These are phyloP conservation scores for Phaeotremella fagi DNA, from an alignment of 768 basidiomycete species.

Conservation along the genomic window DNA sequence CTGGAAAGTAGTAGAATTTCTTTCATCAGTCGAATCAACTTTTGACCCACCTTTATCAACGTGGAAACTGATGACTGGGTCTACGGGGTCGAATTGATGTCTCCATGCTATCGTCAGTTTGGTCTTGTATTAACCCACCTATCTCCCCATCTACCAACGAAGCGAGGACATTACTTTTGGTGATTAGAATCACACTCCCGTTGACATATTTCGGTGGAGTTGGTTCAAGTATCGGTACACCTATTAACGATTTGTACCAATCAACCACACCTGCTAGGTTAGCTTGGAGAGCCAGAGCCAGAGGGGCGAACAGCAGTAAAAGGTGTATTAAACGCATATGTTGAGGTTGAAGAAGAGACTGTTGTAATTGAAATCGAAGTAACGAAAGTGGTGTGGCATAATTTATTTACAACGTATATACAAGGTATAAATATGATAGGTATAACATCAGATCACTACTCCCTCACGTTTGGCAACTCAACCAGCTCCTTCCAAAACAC, in stretches of 20 bases:
- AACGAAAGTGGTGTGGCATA: background rate
- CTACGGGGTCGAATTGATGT: slow-evolving; percentile 65
- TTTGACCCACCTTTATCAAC: slow-evolving; percentile 56
- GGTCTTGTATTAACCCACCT: slow-evolving; percentile 53
- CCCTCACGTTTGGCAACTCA: background rate
- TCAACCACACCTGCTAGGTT: slow-evolving; percentile 56
- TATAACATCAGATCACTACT: background rate
- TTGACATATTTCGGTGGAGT: slow-evolving; percentile 53
- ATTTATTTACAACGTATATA: too few species aligned
- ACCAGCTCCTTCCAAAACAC: background rate
- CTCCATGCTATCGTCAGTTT: slow-evolving; percentile 62
- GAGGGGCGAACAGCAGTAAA: background rate
- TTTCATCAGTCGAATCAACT: slow-evolving; percentile 37
- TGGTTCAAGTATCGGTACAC: slow-evolving; percentile 61
- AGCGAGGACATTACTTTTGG: slow-evolving; percentile 67
- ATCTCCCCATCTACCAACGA: slow-evolving; percentile 68
- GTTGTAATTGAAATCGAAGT: background rate
- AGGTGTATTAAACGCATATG: background rate
- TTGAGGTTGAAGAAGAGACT: background rate
- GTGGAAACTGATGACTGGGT: slow-evolving; percentile 64
- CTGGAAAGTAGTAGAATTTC: slow-evolving; percentile 73
- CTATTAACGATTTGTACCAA: slow-evolving; percentile 77
- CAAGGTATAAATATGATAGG: background rate
- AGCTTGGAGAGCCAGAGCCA: slow-evolving; percentile 27
- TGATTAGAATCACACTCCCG: slow-evolving; percentile 26